Evolutionary conservation across 2,329 filamentous ascomycete species (phyloP).

Genomic region (Beauveria caledonica): DNA sequence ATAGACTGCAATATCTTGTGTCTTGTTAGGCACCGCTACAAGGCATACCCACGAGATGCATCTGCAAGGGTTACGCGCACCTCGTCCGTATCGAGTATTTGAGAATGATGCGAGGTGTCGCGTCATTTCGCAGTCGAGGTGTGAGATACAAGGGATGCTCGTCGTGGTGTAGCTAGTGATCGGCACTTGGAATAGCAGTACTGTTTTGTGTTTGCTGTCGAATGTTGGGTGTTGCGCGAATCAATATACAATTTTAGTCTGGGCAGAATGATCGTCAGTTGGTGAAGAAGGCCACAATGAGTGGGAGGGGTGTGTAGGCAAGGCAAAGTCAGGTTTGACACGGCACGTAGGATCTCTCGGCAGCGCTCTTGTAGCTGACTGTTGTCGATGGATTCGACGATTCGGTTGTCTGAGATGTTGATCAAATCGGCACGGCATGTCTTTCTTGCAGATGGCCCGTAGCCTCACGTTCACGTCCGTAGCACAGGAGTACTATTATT

Average conservation of each 20-base stretch:
- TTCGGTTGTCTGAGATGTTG: not conserved
- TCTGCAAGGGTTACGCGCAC: not conserved
- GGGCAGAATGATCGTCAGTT: not conserved
- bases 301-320: too few relatives aligned
- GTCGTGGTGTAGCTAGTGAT: not conserved
- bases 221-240: not conserved
- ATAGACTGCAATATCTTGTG: slow-evolving; percentile 6
- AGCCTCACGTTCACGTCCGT: not conserved
- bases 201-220: not conserved
- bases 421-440: not conserved
- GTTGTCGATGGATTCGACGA: not conserved
- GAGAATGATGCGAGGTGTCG: not conserved
- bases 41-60: not conserved
- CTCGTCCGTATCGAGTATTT: not conserved
- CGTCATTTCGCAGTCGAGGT: not conserved
- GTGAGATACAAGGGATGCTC: not conserved
- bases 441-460: not conserved
- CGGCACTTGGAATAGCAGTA: not conserved
- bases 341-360: not conserved
- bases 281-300: not conserved
- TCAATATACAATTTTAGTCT: not conserved
- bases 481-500: not conserved
- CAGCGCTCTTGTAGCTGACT: not conserved
- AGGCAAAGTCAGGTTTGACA: not conserved
- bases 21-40: not conserved